These are phyloP conservation scores for Aaosphaeria pasadenensis DNA, from an alignment of 2,329 filamentous ascomycete genomes.

Conservation along the genomic window DNA sequence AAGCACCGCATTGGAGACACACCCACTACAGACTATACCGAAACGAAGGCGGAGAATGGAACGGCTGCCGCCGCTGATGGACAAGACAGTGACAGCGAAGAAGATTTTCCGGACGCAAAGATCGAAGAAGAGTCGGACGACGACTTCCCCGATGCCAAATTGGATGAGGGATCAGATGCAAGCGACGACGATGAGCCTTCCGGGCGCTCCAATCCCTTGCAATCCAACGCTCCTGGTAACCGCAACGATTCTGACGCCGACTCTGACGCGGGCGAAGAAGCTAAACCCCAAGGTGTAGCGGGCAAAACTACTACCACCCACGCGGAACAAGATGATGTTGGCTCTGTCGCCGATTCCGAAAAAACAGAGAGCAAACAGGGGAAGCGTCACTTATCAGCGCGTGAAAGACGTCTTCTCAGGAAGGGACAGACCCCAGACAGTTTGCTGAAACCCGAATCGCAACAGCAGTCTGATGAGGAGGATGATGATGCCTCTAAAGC, in stretches of 20 bases:
- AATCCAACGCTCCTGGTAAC: constrained; percentile 15
- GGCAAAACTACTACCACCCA: background rate
- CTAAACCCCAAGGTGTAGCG: background rate
- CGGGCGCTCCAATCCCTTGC: constrained; percentile 39
- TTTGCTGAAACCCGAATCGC: constrained; percentile 9
- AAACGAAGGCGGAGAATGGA: constrained; percentile 12
- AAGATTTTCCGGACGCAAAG: constrained; percentile 46
- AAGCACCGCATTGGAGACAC: constrained; percentile 64
- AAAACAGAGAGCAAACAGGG: constrained; percentile 15
- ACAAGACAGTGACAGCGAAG: constrained; percentile 39
- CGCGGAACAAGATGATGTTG: constrained; percentile 22
- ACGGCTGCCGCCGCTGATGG: constrained; percentile 20
- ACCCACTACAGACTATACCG: constrained; percentile 15
- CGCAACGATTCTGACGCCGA: constrained; percentile 11
- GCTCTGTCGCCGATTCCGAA: constrained; percentile 26
- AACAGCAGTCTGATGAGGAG: constrained; percentile 9
- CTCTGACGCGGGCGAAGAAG: constrained; percentile 19
- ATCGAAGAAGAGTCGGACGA: constrained; percentile 40
- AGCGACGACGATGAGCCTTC: constrained; percentile 34
- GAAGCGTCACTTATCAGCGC: constrained; percentile 36
- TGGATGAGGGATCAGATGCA: constrained; percentile 32
- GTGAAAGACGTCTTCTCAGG: constrained; percentile 36
- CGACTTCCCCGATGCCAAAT: constrained; percentile 43
- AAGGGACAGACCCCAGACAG: constrained; percentile 30
- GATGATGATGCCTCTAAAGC: constrained; percentile 2